These are phyloP conservation scores for Boletus reticuloceps DNA, from an alignment of 768 basidiomycete genomes.

Conservation along the genomic window DNA sequence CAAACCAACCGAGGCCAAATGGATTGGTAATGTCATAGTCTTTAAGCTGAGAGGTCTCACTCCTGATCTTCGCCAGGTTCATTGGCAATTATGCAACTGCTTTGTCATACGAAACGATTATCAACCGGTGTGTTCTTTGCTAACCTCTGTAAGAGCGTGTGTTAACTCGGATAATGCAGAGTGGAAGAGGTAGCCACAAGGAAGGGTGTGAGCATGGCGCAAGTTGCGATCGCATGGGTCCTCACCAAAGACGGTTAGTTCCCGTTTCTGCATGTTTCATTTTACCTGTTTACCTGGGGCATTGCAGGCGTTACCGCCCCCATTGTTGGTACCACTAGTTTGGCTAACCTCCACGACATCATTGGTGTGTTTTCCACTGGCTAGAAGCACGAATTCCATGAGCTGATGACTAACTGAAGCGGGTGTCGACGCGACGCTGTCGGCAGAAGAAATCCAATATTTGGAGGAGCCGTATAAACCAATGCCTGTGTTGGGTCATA, in stretches of 20 bases:
- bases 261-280: neutral
- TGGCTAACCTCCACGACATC: conserved; percentile 40
- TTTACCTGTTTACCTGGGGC: neutral
- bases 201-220: conserved; percentile 40
- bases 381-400: neutral
- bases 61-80: conserved; percentile 21
- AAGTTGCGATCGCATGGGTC: conserved; percentile 42
- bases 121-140: conserved; percentile 22
- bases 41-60: neutral
- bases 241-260: conserved; percentile 30
- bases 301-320: conserved; percentile 38
- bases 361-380: conserved; percentile 28
- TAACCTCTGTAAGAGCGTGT: neutral
- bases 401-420: conserved; percentile 19
- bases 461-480: conserved; percentile 47
- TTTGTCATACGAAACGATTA: conserved; percentile 24
- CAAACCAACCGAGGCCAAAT: conserved; percentile 24
- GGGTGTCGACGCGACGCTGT: conserved; percentile 41
- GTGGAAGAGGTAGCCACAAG: conserved; percentile 40
- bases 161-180: conserved; percentile 14
- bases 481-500: conserved; percentile 39
- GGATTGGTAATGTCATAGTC: conserved; percentile 19
- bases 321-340: conserved; percentile 42
- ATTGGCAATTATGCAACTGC: conserved; percentile 23
- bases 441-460: conserved; percentile 45